These are phyloP conservation scores for Acanthamoeba royreba DNA, from an alignment of 208 protist species.

Conservation along the genomic window DNA sequence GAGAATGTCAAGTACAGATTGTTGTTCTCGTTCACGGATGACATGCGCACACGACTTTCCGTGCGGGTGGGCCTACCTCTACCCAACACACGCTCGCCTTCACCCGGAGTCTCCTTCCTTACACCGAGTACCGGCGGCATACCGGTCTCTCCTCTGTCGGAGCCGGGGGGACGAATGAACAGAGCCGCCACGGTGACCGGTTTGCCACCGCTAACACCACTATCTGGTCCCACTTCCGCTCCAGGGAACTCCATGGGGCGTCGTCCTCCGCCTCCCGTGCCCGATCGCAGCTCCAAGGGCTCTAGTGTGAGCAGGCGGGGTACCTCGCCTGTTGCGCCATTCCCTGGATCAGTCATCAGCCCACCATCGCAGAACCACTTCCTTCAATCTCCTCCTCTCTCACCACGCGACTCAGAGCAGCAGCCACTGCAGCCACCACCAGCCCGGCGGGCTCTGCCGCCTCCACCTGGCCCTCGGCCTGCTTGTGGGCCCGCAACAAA, in stretches of 20 bases:
- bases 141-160: not conserved
- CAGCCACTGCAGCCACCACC: not conserved
- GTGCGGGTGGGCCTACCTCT: not conserved
- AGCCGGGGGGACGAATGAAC: not conserved
- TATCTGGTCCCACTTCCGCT: not conserved
- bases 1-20: not conserved
- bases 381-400: not conserved
- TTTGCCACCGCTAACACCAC: not conserved
- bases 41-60: not conserved
- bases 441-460: no score
- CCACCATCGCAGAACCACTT: not conserved
- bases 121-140: not conserved
- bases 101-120: not conserved
- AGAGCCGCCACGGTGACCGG: not conserved
- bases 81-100: not conserved
- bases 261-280: not conserved
- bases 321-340: not conserved
- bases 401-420: not conserved
- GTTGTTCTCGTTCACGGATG: not conserved
- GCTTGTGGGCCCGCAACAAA: no score
- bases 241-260: not conserved
- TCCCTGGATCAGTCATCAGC: not conserved
- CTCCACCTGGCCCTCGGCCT: no score
- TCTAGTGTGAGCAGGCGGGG: not conserved
- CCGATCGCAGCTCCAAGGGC: not conserved